Percentiles rank a stretch among this genome's conserved stretches.
These are phyloP conservation scores for Candida xyloterini DNA, from an alignment of 805 yeast species.

Conservation along the genomic window DNA sequence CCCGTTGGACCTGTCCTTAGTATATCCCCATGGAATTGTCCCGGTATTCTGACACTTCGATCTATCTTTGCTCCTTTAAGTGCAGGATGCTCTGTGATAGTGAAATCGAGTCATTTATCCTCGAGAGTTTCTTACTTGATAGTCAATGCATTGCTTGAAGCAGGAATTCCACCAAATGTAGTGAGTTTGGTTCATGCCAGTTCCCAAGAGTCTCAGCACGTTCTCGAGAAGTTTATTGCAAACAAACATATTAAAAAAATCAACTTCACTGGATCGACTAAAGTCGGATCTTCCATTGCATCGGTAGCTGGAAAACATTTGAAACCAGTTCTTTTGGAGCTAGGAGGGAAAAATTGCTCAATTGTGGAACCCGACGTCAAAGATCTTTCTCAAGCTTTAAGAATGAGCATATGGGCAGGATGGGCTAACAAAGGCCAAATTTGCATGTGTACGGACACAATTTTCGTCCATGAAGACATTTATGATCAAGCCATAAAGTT, in stretches of 20 bases:
- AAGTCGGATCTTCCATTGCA: slow-evolving; percentile 38
- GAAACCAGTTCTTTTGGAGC: slow-evolving; percentile 42
- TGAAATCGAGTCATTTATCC: slow-evolving; percentile 41
- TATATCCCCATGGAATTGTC: slow-evolving; percentile 50
- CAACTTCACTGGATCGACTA: slow-evolving; percentile 47
- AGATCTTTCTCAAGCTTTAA: slow-evolving; percentile 34
- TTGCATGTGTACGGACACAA: slow-evolving; percentile 44
- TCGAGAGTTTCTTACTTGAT: slow-evolving; percentile 34
- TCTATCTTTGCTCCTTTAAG: slow-evolving; percentile 43
- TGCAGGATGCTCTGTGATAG: slow-evolving; percentile 47
- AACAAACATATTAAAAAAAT: slow-evolving; percentile 34
- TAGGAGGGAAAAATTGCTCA: slow-evolving; percentile 44
- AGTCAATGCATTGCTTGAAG: slow-evolving; percentile 34
- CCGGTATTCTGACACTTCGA: slow-evolving; percentile 39
- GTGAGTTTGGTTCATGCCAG: slow-evolving; percentile 35
- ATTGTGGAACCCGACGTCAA: slow-evolving; percentile 34
- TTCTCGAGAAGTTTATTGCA: slow-evolving; percentile 30
- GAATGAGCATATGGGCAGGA: slow-evolving; percentile 31
- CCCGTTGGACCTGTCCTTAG: slow-evolving; percentile 47
- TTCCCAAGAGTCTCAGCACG: slow-evolving; percentile 26
- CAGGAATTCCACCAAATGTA: slow-evolving; percentile 39
- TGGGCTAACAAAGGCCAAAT: slow-evolving; percentile 47
- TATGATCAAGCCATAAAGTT: slow-evolving; percentile 31
- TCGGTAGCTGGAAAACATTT: slow-evolving; percentile 35
- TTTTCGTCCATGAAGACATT: slow-evolving; percentile 35